Conservation (phyloP, 176 grass and related monocot species). For the Alopecurus myosuroides region DNA sequence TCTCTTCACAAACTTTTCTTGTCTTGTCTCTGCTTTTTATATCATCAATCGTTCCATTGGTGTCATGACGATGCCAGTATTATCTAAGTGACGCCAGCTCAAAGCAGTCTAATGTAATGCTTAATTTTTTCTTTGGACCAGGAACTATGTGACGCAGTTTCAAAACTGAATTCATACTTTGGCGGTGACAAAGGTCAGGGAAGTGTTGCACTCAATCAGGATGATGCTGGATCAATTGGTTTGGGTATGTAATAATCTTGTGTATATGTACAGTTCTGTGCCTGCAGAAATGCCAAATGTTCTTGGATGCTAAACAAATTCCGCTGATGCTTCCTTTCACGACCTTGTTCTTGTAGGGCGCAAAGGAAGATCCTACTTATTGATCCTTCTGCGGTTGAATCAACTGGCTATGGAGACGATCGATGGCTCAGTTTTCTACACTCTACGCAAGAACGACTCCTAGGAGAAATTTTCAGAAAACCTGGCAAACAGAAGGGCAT, state of each 20-base stretch:
- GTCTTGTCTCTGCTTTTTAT: not conserved
- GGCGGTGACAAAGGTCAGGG: constrained; percentile 21
- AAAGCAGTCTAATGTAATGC: not conserved
- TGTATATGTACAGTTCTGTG: not conserved
- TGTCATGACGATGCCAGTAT: not conserved
- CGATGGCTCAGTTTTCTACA: constrained; percentile 64
- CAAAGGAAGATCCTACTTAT: constrained; percentile 74
- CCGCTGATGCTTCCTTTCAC: not conserved
- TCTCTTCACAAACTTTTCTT: not conserved
- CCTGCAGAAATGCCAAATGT: not conserved
- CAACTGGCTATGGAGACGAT: constrained; percentile 61
- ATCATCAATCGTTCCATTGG: not conserved
- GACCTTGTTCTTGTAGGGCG: constrained; percentile 39
- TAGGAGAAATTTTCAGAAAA: constrained; percentile 4
- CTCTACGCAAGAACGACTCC: constrained; percentile 18
- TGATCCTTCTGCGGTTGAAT: constrained; percentile 71
- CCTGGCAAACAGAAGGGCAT: not conserved
- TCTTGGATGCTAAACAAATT: not conserved
- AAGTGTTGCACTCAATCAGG: constrained; percentile 60
- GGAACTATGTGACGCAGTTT: constrained; percentile 65
- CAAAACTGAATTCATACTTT: constrained; percentile 75
- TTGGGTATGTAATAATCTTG: constrained; percentile 39
- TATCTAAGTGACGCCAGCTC: not conserved
- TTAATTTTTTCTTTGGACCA: constrained; percentile 22
- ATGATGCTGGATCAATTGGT: constrained; percentile 60